These are phyloP conservation scores for Neoarthrinium moseri DNA, from an alignment of 2,329 filamentous ascomycete genomes.

Conservation along the genomic window DNA sequence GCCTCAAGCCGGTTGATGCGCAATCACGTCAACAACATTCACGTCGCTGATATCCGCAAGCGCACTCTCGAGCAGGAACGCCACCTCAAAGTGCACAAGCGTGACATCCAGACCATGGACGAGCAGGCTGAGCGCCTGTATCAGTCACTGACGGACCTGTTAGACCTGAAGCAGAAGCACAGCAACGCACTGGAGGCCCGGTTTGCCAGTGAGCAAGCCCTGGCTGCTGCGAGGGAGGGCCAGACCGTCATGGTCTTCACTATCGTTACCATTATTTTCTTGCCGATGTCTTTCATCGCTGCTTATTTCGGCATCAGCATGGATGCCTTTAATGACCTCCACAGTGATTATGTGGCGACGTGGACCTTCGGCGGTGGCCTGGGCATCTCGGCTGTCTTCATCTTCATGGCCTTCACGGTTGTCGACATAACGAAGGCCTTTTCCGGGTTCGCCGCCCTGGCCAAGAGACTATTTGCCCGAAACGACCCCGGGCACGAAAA, in stretches of 20 bases:
- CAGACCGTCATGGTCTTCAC: conserved; percentile 41
- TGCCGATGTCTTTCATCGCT: conserved; percentile 43
- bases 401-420: conserved; percentile 36
- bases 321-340: conserved; percentile 43
- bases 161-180: conserved; percentile 69
- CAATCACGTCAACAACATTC: conserved; percentile 15
- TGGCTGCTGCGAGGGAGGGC: conserved; percentile 52
- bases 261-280: conserved; percentile 43
- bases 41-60: conserved; percentile 48
- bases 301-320: conserved; percentile 38
- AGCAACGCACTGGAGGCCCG: conserved; percentile 66
- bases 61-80: conserved; percentile 57
- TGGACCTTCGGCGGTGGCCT: conserved; percentile 49
- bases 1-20: conserved; percentile 18
- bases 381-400: conserved; percentile 35
- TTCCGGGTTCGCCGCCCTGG: neutral
- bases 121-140: conserved; percentile 61
- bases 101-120: conserved; percentile 64
- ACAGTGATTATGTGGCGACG: conserved; percentile 48
- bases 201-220: conserved; percentile 59
- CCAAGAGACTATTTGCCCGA: neutral
- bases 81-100: conserved; percentile 54
- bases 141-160: conserved; percentile 57
- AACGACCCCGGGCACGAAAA: neutral
- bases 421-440: conserved; percentile 28